Evolutionary conservation across 257 asterid genomes (phyloP).

Genomic region (Rauvolfia tetraphylla): DNA sequence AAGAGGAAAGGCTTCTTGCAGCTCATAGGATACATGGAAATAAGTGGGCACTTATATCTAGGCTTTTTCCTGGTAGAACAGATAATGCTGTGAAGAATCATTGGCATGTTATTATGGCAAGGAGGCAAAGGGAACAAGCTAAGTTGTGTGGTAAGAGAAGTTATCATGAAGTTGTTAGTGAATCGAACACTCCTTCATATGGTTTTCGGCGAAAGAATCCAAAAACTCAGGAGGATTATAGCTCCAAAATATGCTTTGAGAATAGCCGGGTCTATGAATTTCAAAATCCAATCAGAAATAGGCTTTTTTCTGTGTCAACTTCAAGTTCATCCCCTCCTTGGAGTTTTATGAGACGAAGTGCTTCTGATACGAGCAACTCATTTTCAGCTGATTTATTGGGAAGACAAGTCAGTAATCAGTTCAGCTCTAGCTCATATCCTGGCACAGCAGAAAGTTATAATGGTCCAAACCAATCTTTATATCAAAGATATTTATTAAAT

Average conservation of each 20-base stretch:
- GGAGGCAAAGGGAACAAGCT: constrained; percentile 78
- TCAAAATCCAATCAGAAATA: constrained; percentile 39
- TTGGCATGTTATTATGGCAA: constrained; percentile 95
- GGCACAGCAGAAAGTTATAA: constrained; percentile 8
- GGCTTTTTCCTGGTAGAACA: constrained; percentile 92
- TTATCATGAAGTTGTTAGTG: constrained; percentile 16
- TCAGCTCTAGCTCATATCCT: constrained; percentile 15
- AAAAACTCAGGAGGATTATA: constrained; percentile 28
- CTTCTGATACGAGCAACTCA: constrained; percentile 8
- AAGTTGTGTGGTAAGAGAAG: constrained; percentile 49
- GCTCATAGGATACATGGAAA: constrained; percentile 87
- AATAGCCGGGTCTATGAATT: constrained; percentile 32
- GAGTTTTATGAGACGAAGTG: constrained; percentile 27
- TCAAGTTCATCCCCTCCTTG: constrained; percentile 35
- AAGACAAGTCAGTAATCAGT: constrained; percentile 22
- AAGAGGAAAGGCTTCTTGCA: constrained; percentile 73
- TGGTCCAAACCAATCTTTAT: constrained; percentile 6
- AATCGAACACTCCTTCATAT: constrained; percentile 38
- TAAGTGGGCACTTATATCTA: constrained; percentile 86
- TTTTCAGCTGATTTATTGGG: constrained; percentile 27
- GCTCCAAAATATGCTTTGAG: constrained; percentile 49
- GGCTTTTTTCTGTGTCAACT: constrained; percentile 43
- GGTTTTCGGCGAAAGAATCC: constrained; percentile 33
- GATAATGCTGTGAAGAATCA: constrained; percentile 96
- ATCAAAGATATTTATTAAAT: constrained; percentile 19